Evolutionary conservation across 305 asterid genomes (phyloP).

Genomic region (Rubia peregrina): DNA sequence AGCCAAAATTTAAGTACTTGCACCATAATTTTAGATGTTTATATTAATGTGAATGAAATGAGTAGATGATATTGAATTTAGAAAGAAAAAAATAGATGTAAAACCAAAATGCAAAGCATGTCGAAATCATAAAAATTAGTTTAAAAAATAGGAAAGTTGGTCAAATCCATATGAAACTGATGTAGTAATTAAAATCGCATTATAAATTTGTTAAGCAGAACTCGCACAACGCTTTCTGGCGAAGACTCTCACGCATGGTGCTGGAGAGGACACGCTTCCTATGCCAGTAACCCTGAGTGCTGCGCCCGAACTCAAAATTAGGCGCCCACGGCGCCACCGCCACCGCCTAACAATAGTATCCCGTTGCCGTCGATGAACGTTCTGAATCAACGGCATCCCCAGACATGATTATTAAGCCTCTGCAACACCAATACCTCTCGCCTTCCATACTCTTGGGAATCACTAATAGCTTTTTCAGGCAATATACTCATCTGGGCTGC

Average conservation of each 20-base stretch:
- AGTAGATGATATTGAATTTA: no score
- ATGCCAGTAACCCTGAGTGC: background rate
- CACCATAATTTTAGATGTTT: no score
- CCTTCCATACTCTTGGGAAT: constrained; percentile 17
- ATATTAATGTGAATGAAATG: no score
- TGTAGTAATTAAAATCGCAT: background rate
- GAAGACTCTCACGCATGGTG: background rate
- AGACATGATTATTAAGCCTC: constrained; percentile 59
- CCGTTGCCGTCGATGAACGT: background rate
- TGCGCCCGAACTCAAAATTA: background rate
- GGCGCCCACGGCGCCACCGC: background rate
- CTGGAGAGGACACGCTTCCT: constrained; percentile 6
- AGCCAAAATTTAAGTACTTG: no score
- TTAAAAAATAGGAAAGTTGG: no score
- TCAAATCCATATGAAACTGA: background rate
- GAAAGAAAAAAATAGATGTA: no score
- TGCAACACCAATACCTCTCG: constrained; percentile 32
- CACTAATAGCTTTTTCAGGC: constrained; percentile 10
- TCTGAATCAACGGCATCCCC: constrained; percentile 10
- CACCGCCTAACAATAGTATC: background rate
- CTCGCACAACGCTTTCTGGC: background rate
- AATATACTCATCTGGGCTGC: constrained; percentile 24
- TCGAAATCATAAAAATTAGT: no score
- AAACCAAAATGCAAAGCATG: no score
- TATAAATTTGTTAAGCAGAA: background rate